A percentile compares a stretch with the other conserved stretches of the same genome.
These are phyloP conservation scores for Pleurotus djamor DNA, from an alignment of 768 basidiomycete genomes.

Conservation along the genomic window DNA sequence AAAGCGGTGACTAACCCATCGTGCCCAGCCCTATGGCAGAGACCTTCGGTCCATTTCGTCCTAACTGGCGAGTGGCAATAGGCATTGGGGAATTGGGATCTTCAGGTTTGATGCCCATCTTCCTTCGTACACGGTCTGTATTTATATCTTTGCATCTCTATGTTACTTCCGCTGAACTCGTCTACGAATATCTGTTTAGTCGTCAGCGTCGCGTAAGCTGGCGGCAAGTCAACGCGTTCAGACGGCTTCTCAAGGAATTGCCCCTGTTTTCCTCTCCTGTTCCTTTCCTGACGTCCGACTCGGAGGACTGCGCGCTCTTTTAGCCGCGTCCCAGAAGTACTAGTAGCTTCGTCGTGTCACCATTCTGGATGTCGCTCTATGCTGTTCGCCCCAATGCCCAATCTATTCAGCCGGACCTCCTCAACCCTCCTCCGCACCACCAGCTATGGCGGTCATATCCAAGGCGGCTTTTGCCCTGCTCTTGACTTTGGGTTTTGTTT, in stretches of 20 bases:
- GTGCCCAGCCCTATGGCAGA: slow-evolving; percentile 24
- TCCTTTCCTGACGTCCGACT: too few relatives aligned
- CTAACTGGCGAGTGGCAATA: slow-evolving; percentile 17
- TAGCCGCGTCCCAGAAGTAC: too few relatives aligned
- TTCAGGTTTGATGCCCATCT: too few relatives aligned
- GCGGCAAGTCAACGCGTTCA: too few relatives aligned
- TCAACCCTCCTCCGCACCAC: neutral
- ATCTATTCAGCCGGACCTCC: neutral
- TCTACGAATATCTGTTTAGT: too few relatives aligned
- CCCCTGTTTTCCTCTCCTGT: too few relatives aligned
- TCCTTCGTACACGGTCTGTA: too few relatives aligned
- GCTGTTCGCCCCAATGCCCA: neutral
- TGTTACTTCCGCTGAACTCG: too few relatives aligned
- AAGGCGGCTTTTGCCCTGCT: neutral
- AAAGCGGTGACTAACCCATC: slow-evolving; percentile 16
- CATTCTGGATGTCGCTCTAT: neutral
- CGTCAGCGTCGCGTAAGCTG: too few relatives aligned
- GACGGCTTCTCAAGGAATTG: too few relatives aligned
- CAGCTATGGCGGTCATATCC: neutral
- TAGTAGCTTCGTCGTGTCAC: neutral
- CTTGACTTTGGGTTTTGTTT: neutral
- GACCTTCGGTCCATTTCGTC: slow-evolving; percentile 22
- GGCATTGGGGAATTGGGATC: neutral
- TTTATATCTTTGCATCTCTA: too few relatives aligned
- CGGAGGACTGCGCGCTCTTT: too few relatives aligned